Evolutionary conservation across 2,329 filamentous ascomycete species (phyloP), one percentile per base, ranked within the genome.

Genomic region (Trichoderma brevicompactum): DNA sequence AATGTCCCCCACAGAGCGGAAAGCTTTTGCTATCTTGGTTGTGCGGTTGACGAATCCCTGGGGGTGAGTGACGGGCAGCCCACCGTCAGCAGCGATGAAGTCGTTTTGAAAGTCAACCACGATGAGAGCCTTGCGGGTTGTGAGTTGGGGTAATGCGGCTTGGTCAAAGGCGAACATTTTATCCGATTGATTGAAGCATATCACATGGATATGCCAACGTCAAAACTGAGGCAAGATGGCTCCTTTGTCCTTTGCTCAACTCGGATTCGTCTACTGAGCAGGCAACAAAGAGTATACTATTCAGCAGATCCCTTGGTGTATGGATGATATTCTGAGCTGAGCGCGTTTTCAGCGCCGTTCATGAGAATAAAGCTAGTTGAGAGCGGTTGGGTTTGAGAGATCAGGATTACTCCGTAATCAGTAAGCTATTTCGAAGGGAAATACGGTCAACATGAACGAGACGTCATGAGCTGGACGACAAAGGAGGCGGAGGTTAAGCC

Each of bases 51-150:
- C 76, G 68, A 94, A 92, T 9, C 86, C 85, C 4, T 84, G 77
- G 3, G 88, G 87, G 49, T 86, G 83, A 41, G 80, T 80, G 58
- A 94, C 86, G 12, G 87, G 84, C 19, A 97, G 78, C 32, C 87
- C 85, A 63, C 91, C 90, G 58, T 87, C 83, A 1, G 85, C 17
- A 41, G 28, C 79, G 65, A 96, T 79, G 72, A 98, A 97, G 75
- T 97, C 94, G 72, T 96, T 92, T 74, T 98, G 95, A 41, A 96
- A 86, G 72, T 97, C 94, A 69, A 97, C 83, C 17, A 96, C 80
- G 19, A 98, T 81, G 49, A 99, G 82, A 1, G 92, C 94, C 78
- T 85, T 86, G 59, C 87, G 83, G 8, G 86, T 86, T 36, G 78
- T 80, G 60, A 89, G 77, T 55, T 83, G 78, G 10, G 87, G 87